Evolutionary conservation across 495 filamentous ascomycete genomes (phyloP), one percentile per base, ranked within the genome.

Genomic region (Aspergillus leporis): DNA sequence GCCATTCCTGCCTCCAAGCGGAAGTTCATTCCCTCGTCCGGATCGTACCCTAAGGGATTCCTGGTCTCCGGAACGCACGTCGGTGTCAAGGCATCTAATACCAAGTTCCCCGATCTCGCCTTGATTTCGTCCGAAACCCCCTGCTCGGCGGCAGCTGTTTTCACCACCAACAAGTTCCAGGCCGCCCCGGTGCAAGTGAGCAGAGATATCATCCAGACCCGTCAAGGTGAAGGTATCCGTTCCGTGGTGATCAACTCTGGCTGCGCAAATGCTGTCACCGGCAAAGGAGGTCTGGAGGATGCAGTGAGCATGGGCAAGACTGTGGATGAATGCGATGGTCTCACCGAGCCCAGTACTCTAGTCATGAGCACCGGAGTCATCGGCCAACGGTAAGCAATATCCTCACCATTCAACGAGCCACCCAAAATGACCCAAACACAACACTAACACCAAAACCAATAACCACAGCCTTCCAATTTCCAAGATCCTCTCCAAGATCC

Each of bases 281-380:
- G 94, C 40, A 93, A 89, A 70, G 89, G 89, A 23, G 94, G 94
- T 2, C 73, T 96, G 61, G 90, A 96, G 67, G 93, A 98, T 83
- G 94, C 95, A 13, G 73, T 81, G 48, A 81, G 77, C 54, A 98
- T 99, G 95, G 91, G 85, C 0, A 74, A 76, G 60, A 85, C 82
- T 52, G 89, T 92, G 4, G 92, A 97, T 67, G 78, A 83, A 65
- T 86, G 81, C 66, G 78, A 77, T 61, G 84, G 84, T 32, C 86
- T 85, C 34, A 79, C 82, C 55, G 78, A 83, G 36, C 81, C 85
- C 48, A 85, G 85, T 60, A 91, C 90, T 7, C 77, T 99, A 43
- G 92, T 98, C 51, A 97, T 98, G 95, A 95, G 90, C 71, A 99
- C 94, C 10, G 95, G 94, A 50, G 94, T 99, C 14, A 99, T 99